Evolutionary conservation across 805 yeast genomes (phyloP), one percentile per base, ranked within the genome.

Genomic region (Wickerhamomyces hampshirensis): DNA sequence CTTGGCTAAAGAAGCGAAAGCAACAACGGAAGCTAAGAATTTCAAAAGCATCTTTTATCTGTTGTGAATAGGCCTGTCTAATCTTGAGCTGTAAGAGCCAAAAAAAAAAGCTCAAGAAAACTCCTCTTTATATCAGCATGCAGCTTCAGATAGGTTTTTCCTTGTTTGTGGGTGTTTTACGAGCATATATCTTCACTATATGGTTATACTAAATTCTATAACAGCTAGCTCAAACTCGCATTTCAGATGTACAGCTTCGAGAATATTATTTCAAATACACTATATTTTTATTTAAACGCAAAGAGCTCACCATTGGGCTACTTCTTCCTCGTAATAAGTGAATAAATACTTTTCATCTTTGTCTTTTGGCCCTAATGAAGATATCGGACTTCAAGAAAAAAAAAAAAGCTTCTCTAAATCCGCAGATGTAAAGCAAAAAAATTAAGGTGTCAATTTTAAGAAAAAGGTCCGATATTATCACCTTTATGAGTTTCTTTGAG

Each of bases 31-130:
- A 29, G 14, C 34, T 30, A 40, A 33, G 7, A 35, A 28, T 28
- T 34, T 31, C 35, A 40, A 34, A 16, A 40, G 31, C 44, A 40
- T 40, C 13, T 18, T 28, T 6, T 19, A 28, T 23, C 16, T 7
- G 28, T n/a, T n/a, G 12, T 16, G 7, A 16, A 8, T 13, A n/a
- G 14, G 28, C 15, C 7, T 14, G 26, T 32, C 9, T 8, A 31
- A 18, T 24, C 21, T n/a, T 11, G 29, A 30, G 29, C 30, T 6
- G 23, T 15, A 6, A 11, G 15, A 8, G 16, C 31, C 16, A 19
- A 26, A 8, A 13, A 12, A 23, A 23, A 12, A 7, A 10, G 21
- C 19, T 9, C 29, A 26, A 23, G 23, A 29, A 23, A 16, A 17
- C 8, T 29, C 8, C 7, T 8, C 12, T 29, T 17, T 17, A 13